Base-by-base conservation (phyloP, 495 filamentous ascomycete species). In the Talaromyces wortmannii region DNA sequence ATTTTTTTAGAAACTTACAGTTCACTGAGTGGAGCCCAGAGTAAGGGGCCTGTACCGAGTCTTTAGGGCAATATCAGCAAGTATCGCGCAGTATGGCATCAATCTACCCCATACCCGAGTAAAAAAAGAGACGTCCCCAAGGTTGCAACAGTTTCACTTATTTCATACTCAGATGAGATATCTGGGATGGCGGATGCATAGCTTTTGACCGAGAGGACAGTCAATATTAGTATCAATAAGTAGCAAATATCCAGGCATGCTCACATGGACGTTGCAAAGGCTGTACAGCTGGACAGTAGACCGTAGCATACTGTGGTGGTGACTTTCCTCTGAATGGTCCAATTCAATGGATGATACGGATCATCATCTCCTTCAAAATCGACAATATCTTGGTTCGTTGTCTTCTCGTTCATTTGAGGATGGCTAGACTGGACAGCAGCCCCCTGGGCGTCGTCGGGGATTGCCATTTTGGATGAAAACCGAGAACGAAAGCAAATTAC, bases 11-110 rank as follows among this genome's bases (percentile, higher is more conserved):
- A 43, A 43, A 43, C 40, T 5, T 15, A 43, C 0, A 85, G 70
- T 64, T 90, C 87, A 2, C 78, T 84, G 17, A 90, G 58, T 11
- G 87, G 87, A 18, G 83, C 86, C 84, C 84, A 88, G 17, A 86
- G 67, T 17, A 86, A 59, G 0, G 83, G 83, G 0, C 83, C 83
- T 10, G 84, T 53, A 1, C 80, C 83, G 2, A 43, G 40, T 11
- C 40, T 43, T 43, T 43, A 11, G 4, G 11, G 40, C 2, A 15
- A 11, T 43, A 4, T 43, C 40, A 43, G 40, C 40, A 11, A 43
- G 11, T 15, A 43, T 43, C 40, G 5, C 40, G 40, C 2, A 43
- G 5, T 43, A 15, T 15, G 5, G 5, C 10, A 43, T 11, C 2
- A 43, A 43, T 5, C 1, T 43, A 23, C 5, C 11, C 2, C 40